Evolutionary conservation across 192 early-diverging fungal species (phyloP).

Genomic region (Obelidium mucronatum): DNA sequence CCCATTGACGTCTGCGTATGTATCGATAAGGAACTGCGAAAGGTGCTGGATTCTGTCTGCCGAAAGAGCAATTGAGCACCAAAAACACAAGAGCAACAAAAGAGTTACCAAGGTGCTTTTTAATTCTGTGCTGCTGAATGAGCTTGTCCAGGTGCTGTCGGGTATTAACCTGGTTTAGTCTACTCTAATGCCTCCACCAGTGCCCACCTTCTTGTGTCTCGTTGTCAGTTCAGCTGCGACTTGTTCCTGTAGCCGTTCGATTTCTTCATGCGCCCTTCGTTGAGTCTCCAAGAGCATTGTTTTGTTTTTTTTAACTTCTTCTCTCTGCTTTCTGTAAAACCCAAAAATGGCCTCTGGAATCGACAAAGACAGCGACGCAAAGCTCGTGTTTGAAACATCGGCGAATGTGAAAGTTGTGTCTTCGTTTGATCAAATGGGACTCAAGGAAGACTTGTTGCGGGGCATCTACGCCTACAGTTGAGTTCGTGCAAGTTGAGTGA

Average conservation of each 20-base stretch:
- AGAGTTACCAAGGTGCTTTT: conserved; percentile 50
- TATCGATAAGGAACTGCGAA: conserved; percentile 64
- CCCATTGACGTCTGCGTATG: conserved; percentile 80
- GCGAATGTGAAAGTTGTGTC: conserved; percentile 83
- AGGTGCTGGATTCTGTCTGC: conserved; percentile 71
- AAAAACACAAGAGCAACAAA: background rate
- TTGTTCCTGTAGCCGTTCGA: conserved; percentile 91
- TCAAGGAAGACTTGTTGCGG: conserved; percentile 95
- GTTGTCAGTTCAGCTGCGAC: conserved; percentile 81
- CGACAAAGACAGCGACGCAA: conserved; percentile 21
- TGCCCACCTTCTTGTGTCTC: conserved; percentile 75
- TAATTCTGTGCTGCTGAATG: conserved; percentile 81
- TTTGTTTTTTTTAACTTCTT: background rate
- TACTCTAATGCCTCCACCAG: conserved; percentile 25
- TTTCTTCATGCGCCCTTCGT: conserved; percentile 83
- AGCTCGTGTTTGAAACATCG: conserved; percentile 78
- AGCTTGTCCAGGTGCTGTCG: conserved; percentile 81
- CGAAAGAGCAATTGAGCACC: background rate
- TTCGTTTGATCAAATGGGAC: conserved; percentile 94
- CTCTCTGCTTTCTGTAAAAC: conserved; percentile 19
- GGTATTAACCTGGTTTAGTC: no score
- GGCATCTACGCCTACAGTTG: conserved; percentile 97
- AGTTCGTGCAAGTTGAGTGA: conserved; percentile 18
- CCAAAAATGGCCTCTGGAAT: conserved; percentile 3
- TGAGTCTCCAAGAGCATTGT: conserved; percentile 66